Conservation (phyloP, 2,329 filamentous ascomycete species). For the Aureobasidium sp. region DNA sequence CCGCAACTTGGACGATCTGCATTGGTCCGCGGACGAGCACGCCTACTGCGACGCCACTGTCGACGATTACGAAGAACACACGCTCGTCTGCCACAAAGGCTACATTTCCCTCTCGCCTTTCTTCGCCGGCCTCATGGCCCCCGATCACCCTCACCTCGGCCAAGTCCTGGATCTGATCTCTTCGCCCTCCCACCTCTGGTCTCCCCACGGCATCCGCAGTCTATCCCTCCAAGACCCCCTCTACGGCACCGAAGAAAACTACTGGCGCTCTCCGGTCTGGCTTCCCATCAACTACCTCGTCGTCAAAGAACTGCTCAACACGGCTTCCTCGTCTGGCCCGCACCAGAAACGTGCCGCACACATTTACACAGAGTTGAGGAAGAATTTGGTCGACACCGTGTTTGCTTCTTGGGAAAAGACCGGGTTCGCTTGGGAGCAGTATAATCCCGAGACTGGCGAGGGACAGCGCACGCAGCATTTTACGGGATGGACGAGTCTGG, state of each 20-base stretch:
- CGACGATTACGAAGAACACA: slow-evolving; percentile 87
- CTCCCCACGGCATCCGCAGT: slow-evolving; percentile 78
- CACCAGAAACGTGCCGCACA: slow-evolving; percentile 61
- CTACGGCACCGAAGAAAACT: slow-evolving; percentile 90
- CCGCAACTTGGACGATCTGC: slow-evolving; percentile 82
- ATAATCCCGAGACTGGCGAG: slow-evolving; percentile 82
- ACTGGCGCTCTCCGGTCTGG: slow-evolving; percentile 94
- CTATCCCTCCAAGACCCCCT: slow-evolving; percentile 74
- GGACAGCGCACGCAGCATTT: slow-evolving; percentile 98
- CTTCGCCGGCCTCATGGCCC: slow-evolving; percentile 69
- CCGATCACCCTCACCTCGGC: slow-evolving; percentile 67
- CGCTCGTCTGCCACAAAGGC: slow-evolving; percentile 89
- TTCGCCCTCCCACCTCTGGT: slow-evolving; percentile 84
- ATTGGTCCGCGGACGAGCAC: slow-evolving; percentile 76
- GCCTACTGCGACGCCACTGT: slow-evolving; percentile 94
- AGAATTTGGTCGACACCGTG: slow-evolving; percentile 82
- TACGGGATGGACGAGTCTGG: slow-evolving; percentile 96
- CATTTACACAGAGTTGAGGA: slow-evolving; percentile 69
- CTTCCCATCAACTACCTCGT: slow-evolving; percentile 93
- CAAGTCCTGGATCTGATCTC: slow-evolving; percentile 69
- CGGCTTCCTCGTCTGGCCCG: slow-evolving; percentile 59
- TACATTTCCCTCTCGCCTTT: slow-evolving; percentile 94
- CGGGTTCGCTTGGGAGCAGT: slow-evolving; percentile 98
- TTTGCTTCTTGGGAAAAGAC: slow-evolving; percentile 83
- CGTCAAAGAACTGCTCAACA: slow-evolving; percentile 63